Evolutionary conservation across 805 yeast genomes (phyloP).

Genomic region (Candida dajiaensis): DNA sequence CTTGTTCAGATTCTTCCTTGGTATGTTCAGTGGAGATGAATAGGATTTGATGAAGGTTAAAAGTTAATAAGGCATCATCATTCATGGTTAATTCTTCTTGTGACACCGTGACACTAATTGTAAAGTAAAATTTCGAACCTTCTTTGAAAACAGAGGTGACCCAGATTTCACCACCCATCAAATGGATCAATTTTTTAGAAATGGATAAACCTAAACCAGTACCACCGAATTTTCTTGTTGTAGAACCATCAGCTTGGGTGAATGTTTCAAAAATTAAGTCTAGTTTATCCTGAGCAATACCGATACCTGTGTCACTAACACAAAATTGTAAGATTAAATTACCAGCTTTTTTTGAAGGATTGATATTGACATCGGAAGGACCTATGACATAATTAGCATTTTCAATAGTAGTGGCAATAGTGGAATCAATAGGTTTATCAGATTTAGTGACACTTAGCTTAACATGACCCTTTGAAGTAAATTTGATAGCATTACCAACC

Average conservation of each 20-base stretch:
- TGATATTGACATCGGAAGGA: conserved; percentile 18
- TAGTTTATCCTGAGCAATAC: conserved; percentile 78
- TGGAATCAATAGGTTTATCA: conserved; percentile 17
- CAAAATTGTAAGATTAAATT: conserved; percentile 68
- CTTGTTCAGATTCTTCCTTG: conserved; percentile 41
- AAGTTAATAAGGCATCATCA: conserved; percentile 65
- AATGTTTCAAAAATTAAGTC: conserved; percentile 85
- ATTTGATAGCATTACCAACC: conserved; percentile 87
- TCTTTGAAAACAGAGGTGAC: conserved; percentile 74
- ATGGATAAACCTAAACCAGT: conserved; percentile 87
- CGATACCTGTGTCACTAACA: conserved; percentile 88
- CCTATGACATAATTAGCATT: conserved; percentile 25
- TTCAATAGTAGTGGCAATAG: conserved; percentile 21
- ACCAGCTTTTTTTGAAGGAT: conserved; percentile 14
- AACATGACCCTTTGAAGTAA: conserved; percentile 78
- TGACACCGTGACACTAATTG: conserved; percentile 74
- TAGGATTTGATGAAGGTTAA: conserved; percentile 61
- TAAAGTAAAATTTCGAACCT: conserved; percentile 81
- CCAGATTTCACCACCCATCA: conserved; percentile 95
- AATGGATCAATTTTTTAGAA: conserved; percentile 78
- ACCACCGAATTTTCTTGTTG: conserved; percentile 90
- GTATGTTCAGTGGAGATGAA: conserved; percentile 64
- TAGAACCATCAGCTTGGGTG: conserved; percentile 92
- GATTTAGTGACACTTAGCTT: conserved; percentile 66
- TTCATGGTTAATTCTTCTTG: conserved; percentile 51